Evolutionary conservation across 306 rosid species (phyloP), one percentile per base, ranked within the genome.

Genomic region (Prunus dulcis): DNA sequence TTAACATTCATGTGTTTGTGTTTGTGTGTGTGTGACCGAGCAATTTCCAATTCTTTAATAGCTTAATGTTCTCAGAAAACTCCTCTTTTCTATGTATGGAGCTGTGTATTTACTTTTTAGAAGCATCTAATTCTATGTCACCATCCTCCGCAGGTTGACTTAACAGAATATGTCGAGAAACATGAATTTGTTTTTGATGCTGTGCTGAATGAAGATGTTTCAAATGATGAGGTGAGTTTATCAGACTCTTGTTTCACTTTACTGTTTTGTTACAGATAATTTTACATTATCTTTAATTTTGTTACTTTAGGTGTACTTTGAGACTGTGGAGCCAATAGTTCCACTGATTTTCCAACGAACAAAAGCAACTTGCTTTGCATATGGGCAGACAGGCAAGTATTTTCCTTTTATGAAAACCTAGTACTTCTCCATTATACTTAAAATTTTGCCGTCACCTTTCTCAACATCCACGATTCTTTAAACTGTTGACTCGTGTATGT

Each of bases 281-380:
- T 80, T 83, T 67, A 74, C 52, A 52, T 6, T 49, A 57, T 69
- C 64, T 53, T 67, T 78, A 25, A 67, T 69, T 63, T 57, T 67
- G 32, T 72, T 65, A 27, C 12, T 57, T 60, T 74, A 90, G 96
- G 91, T 92, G 58, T 92, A 90, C 87, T 83, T 88, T 70, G 91
- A 90, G 84, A 87, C 90, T 4, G 91, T 92, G 83, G 93, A 92
- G 83, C 97, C 91, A 9, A n/a, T 90, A 23, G 91, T 90, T 76
- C 93, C 96, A 14, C 83, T 92, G 78, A 90, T 92, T 84, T 92
- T 92, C 80, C 83, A 90, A 47, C 87, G 86, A 79, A 92, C 90
- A 30, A 92, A 92, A 82, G 97, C 92, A 71, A 90, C 97, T 45
- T 90, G 97, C 91, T 92, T 92, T 90, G 97, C 96, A 52, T 92